These are phyloP conservation scores for Phytopythium sindhum DNA, from an alignment of 352 stramenopile genomes.

Conservation along the genomic window DNA sequence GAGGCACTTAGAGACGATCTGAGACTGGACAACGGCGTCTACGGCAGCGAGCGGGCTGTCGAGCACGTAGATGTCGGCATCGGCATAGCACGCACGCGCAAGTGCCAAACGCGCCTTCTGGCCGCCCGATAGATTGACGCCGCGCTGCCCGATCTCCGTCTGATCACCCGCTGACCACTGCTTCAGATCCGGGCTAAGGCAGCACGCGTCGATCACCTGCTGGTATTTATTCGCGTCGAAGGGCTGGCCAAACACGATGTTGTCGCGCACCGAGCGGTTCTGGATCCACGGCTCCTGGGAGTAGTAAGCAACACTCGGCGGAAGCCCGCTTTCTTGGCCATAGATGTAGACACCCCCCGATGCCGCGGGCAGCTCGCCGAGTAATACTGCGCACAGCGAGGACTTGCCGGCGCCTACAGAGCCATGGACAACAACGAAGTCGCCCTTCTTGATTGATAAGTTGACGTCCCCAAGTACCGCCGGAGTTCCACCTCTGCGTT, in stretches of 20 bases:
- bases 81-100: conserved; percentile 62
- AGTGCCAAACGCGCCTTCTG: conserved; percentile 73
- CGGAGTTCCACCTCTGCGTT: background rate
- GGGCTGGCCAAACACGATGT: conserved; percentile 48
- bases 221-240: conserved; percentile 41
- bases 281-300: conserved; percentile 51
- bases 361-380: conserved; percentile 3
- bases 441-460: background rate
- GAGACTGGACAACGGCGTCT: conserved; percentile 19
- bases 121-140: conserved; percentile 83
- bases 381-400: conserved; percentile 3
- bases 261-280: conserved; percentile 46
- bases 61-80: conserved; percentile 54
- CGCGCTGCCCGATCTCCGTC: conserved; percentile 92
- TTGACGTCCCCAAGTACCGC: background rate
- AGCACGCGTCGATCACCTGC: conserved; percentile 66
- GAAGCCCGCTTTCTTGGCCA: background rate
- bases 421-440: conserved; percentile 9
- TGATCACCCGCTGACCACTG: conserved; percentile 82
- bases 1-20: conserved; percentile 7
- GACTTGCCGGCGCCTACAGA: conserved; percentile 4
- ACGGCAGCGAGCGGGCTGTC: conserved; percentile 68
- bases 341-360: conserved; percentile 1
- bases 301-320: conserved; percentile 23
- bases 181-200: conserved; percentile 83